These are phyloP conservation scores for Populus davidiana DNA, from an alignment of 345 rosid genomes.

Conservation along the genomic window DNA sequence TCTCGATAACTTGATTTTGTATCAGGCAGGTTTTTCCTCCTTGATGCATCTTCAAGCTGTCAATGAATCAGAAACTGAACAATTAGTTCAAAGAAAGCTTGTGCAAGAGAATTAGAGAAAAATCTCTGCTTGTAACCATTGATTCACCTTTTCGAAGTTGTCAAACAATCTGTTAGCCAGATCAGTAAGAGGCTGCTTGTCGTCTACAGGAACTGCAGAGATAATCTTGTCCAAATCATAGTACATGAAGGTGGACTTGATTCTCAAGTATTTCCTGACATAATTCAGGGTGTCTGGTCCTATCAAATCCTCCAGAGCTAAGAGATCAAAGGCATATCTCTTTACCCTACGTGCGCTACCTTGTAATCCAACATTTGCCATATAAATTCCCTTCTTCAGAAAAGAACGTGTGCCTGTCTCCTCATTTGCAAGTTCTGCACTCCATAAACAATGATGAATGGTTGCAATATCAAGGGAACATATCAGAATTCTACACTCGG, in stretches of 20 bases:
- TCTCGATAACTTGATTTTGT: conserved; percentile 56
- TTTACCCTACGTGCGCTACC: conserved; percentile 61
- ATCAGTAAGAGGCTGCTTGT: conserved; percentile 66
- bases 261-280: conserved; percentile 70
- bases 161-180: conserved; percentile 80
- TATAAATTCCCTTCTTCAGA: conserved; percentile 56
- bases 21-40: conserved; percentile 43
- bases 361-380: conserved; percentile 58
- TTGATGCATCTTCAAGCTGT: conserved; percentile 75
- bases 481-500: background rate
- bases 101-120: background rate
- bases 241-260: conserved; percentile 72
- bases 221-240: conserved; percentile 78
- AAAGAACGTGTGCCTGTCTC: conserved; percentile 65
- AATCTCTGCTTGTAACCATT: background rate
- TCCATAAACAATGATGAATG: background rate
- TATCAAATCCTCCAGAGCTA: conserved; percentile 83
- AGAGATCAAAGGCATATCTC: conserved; percentile 70
- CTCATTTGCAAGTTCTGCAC: conserved; percentile 59
- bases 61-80: conserved; percentile 1
- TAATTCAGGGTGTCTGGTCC: conserved; percentile 72
- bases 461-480: background rate
- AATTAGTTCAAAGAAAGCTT: background rate
- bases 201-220: conserved; percentile 53
- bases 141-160: conserved; percentile 65